phyloP scores from a whole-genome alignment of 306 rosid species.

The Vicia faba region DNA sequence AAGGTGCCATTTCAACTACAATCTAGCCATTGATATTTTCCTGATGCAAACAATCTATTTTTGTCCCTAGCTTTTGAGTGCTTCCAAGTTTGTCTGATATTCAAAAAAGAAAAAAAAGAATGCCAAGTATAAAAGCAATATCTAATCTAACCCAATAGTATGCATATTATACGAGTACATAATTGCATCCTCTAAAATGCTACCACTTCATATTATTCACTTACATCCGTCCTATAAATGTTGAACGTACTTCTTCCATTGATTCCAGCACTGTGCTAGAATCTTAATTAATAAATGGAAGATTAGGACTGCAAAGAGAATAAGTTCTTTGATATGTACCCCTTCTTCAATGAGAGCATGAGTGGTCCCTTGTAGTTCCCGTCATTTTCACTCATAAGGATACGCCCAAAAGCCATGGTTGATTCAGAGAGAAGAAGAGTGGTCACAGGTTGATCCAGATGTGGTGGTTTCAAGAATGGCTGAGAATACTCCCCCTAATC shows the following conservation, averaged over 20 bases:
- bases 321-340: constrained; percentile 60
- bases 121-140: constrained; percentile 27
- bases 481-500: constrained; percentile 88
- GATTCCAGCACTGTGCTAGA: constrained; percentile 47
- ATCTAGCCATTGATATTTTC: constrained; percentile 29
- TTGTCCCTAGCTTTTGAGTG: constrained; percentile 25
- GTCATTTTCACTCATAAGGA: constrained; percentile 77
- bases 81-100: constrained; percentile 25
- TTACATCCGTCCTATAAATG: constrained; percentile 45
- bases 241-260: constrained; percentile 51
- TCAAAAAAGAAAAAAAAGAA: constrained; percentile 21
- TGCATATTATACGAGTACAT: constrained; percentile 19
- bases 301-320: constrained; percentile 39
- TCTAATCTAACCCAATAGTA: constrained; percentile 39
- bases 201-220: constrained; percentile 43
- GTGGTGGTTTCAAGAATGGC: constrained; percentile 98
- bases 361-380: constrained; percentile 98
- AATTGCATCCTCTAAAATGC: constrained; percentile 43
- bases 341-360: constrained; percentile 79
- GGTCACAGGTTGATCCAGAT: constrained; percentile 93
- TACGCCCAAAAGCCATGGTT: constrained; percentile 92
- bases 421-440: constrained; percentile 89
- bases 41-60: constrained; percentile 23
- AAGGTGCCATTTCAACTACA: constrained; percentile 26
- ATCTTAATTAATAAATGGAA: constrained; percentile 41